Conservation (phyloP, 78 protist genomes). For the Dictyostelium firmibasis region DNA sequence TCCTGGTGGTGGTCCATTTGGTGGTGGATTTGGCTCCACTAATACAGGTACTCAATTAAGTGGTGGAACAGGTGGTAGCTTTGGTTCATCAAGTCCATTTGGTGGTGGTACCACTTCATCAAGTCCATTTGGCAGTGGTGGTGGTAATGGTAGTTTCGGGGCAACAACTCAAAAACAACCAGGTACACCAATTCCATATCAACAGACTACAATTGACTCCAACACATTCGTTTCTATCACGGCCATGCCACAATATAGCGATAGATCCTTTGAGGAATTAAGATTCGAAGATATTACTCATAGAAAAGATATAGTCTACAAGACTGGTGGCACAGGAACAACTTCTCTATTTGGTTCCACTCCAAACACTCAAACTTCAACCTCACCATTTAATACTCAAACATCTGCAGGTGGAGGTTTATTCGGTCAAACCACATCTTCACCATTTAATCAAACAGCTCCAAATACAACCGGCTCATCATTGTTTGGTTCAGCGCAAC, state of each 20-base stretch:
- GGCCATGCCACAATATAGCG: slow-evolving; percentile 51
- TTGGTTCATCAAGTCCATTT: not conserved
- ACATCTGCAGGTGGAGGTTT: not conserved
- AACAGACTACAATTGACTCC: not conserved
- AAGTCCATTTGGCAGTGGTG: slow-evolving; percentile 1
- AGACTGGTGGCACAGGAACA: not conserved
- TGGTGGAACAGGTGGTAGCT: not conserved
- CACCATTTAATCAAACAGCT: not conserved
- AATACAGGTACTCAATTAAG: not conserved
- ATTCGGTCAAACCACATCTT: not conserved
- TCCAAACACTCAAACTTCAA: not conserved
- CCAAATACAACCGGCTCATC: not conserved
- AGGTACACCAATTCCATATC: not conserved
- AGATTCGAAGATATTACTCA: slow-evolving; percentile 45
- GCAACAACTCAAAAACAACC: not conserved
- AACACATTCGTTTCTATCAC: slow-evolving; percentile 17
- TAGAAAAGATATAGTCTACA: slow-evolving; percentile 14
- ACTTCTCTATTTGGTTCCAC: not conserved
- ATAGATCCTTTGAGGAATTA: slow-evolving; percentile 57
- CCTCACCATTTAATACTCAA: slow-evolving; percentile 28
- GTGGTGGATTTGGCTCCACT: not conserved
- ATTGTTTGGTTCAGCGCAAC: not conserved
- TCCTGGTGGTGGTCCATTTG: not conserved
- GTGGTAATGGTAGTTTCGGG: not conserved
- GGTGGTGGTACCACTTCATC: not conserved